A percentile compares a stretch with the other conserved stretches of the same genome.
Conservation (phyloP, 345 rosid genomes). For the Pugionium dolabratum region DNA sequence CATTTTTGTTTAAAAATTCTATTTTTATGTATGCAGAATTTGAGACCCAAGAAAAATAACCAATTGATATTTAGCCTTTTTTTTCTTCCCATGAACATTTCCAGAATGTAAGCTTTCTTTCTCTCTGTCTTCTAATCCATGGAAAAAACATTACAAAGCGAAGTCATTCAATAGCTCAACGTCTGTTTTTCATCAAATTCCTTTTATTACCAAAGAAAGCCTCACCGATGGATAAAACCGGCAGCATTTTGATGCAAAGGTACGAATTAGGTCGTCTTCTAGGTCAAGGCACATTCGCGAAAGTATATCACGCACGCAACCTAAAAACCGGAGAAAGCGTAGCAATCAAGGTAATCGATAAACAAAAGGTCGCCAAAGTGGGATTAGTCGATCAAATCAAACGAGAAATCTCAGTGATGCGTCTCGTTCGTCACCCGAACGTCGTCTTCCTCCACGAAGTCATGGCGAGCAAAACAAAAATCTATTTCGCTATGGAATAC, state of each 20-base stretch:
- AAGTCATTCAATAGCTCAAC: constrained; percentile 11
- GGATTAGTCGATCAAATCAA: constrained; percentile 85
- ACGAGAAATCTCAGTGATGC: constrained; percentile 84
- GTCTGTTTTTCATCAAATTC: constrained; percentile 12
- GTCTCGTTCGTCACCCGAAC: constrained; percentile 72
- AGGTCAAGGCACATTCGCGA: constrained; percentile 90
- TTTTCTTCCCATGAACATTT: constrained; percentile 21
- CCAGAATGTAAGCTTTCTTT: constrained; percentile 21
- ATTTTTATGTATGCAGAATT: constrained; percentile 20
- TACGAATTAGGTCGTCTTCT: constrained; percentile 75
- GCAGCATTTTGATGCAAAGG: constrained; percentile 54
- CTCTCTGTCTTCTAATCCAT: not conserved
- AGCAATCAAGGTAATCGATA: constrained; percentile 75
- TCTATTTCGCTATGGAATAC: constrained; percentile 78
- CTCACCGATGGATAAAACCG: constrained; percentile 58
- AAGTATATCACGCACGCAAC: constrained; percentile 74
- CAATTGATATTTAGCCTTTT: not conserved
- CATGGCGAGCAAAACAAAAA: constrained; percentile 82
- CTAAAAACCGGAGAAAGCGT: constrained; percentile 59
- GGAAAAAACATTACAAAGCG: constrained; percentile 19
- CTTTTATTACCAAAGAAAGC: constrained; percentile 8
- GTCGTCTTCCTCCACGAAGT: constrained; percentile 80
- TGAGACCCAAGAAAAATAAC: constrained; percentile 11
- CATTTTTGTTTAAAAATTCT: constrained; percentile 10
- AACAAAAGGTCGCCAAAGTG: constrained; percentile 57